Conservation (phyloP, 495 filamentous ascomycete genomes). For the Lichina pygmaea region DNA sequence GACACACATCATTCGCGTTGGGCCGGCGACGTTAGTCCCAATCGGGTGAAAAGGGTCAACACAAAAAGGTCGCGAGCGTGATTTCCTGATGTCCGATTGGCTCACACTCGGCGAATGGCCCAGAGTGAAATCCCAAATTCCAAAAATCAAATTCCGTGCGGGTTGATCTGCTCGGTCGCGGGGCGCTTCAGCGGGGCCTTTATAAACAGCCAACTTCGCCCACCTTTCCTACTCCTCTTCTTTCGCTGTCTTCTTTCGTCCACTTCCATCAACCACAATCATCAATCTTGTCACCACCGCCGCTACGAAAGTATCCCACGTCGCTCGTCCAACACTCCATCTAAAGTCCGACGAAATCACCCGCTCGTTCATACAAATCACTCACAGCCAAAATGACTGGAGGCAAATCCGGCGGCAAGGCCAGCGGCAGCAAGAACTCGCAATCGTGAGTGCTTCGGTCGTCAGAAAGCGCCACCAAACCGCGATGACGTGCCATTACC, state of each 20-base stretch:
- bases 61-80: no score
- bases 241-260: slow-evolving; percentile 12
- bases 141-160: not conserved
- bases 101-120: no score
- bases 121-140: no score
- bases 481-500: no score
- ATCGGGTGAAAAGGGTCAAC: no score
- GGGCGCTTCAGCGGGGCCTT: slow-evolving; percentile 1
- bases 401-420: slow-evolving; percentile 97
- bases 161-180: slow-evolving; percentile 3
- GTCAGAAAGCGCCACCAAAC: no score
- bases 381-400: slow-evolving; percentile 67
- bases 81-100: no score
- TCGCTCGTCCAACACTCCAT: slow-evolving; percentile 7
- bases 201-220: slow-evolving; percentile 9
- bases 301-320: not conserved
- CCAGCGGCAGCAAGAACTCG: slow-evolving; percentile 84
- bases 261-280: slow-evolving; percentile 7
- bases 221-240: slow-evolving; percentile 9
- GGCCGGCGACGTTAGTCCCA: no score
- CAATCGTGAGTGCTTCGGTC: slow-evolving; percentile 50
- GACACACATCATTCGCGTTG: no score
- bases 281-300: slow-evolving; percentile 4
- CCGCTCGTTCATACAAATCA: no score
- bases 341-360: not conserved